These are phyloP conservation scores for Dissophora ornata DNA, from an alignment of 192 early-diverging fungal genomes.

Conservation along the genomic window DNA sequence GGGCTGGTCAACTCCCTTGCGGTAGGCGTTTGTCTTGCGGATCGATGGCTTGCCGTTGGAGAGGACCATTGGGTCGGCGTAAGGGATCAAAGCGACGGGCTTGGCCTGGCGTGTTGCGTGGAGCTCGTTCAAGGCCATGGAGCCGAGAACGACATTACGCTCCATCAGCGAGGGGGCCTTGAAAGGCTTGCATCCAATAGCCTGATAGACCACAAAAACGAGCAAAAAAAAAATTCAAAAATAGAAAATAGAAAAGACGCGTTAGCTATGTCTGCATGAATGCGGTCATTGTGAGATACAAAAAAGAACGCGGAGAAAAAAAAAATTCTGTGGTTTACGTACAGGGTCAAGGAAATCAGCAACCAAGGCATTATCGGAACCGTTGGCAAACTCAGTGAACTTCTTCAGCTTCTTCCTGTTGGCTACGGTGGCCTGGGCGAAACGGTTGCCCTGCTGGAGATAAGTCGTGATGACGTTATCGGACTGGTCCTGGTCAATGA, in stretches of 20 bases:
- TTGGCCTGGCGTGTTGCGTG: conserved; percentile 16
- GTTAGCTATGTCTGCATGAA: too few species aligned
- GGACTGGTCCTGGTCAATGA: conserved; percentile 45
- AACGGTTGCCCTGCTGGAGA: conserved; percentile 7
- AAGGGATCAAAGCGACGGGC: conserved; percentile 23
- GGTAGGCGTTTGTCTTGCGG: conserved; percentile 28
- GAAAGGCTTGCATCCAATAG: conserved; percentile 23
- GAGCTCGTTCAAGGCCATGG: conserved; percentile 46
- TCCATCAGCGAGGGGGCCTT: conserved; percentile 44
- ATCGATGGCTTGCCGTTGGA: conserved; percentile 27
- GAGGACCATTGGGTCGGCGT: conserved; percentile 32
- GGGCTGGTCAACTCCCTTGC: conserved; percentile 23
- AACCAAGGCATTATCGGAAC: conserved; percentile 42
- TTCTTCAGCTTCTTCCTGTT: conserved; percentile 25
- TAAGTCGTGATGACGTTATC: conserved; percentile 49
- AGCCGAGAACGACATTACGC: conserved; percentile 17
- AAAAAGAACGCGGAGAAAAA: not conserved
- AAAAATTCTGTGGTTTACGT: too few species aligned
- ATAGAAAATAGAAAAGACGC: not conserved
- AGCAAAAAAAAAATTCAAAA: not conserved
- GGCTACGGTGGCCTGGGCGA: conserved; percentile 20
- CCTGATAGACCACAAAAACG: not conserved
- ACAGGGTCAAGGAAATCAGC: conserved; percentile 37
- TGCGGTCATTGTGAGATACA: not conserved
- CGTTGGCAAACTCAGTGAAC: conserved; percentile 10